Conservation (phyloP, 1,139 yeast genomes). For the Magnusiomyces clavatus region DNA sequence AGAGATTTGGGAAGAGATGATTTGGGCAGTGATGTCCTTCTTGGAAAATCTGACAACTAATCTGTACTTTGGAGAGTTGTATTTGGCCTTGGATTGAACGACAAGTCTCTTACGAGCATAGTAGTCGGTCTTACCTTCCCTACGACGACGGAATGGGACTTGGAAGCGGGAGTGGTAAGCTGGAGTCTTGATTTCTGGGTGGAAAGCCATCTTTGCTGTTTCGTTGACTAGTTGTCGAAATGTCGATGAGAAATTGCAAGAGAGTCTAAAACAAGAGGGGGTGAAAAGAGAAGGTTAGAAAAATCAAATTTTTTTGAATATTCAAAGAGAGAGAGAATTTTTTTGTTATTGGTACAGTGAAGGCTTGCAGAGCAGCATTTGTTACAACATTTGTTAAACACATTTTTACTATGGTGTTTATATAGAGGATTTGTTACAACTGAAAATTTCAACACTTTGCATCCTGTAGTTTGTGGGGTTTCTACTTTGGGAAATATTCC, state of each 20-base stretch:
- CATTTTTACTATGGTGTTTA: background rate
- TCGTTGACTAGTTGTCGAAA: background rate
- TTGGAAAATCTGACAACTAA: constrained; percentile 99
- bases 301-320: background rate
- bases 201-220: constrained; percentile 61
- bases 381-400: background rate
- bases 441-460: too few relatives aligned
- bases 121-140: constrained; percentile 99
- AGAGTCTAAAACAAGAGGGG: constrained; percentile 10
- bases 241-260: constrained; percentile 7
- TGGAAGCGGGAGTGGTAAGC: constrained; percentile 99
- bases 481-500: too few relatives aligned
- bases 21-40: constrained; percentile 98
- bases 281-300: constrained; percentile 9
- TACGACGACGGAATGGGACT: constrained; percentile 99
- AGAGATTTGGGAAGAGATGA: constrained; percentile 90
- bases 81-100: constrained; percentile 95
- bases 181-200: constrained; percentile 62
- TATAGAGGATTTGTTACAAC: background rate
- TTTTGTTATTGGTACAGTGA: background rate
- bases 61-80: constrained; percentile 99
- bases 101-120: constrained; percentile 99
- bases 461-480: too few relatives aligned
- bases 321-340: constrained; percentile 1
- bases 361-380: background rate